Base-by-base conservation (phyloP, 2,329 filamentous ascomycete species). In the Lachnellula subtilissima region DNA sequence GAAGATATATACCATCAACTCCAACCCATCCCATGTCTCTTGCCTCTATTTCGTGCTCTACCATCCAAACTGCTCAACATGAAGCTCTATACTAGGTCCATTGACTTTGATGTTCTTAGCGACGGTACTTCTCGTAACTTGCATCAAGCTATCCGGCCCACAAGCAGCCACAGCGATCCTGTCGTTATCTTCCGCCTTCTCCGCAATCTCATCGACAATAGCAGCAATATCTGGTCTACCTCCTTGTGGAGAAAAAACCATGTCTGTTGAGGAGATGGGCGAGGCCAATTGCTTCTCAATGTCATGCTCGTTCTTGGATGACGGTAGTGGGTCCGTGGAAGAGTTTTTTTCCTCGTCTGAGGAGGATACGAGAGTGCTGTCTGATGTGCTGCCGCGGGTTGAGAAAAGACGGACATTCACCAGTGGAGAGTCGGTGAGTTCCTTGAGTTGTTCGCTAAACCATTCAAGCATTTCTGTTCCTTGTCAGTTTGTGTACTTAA, bases 51-150 rank as follows among this genome's bases (percentile, higher is more conserved):
- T 15, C 14, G 22, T 8, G 4, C 43, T 36, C 35, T 25, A 61
- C 58, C 55, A 62, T 3, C 58, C 55, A 54, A 62, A 62, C 39
- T 59, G 51, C 64, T 79, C 77, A 57, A 73, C 76, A 61, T 79
- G 75, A 48, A 79, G 67, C 63, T 78, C 76, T n/a, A 80, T 71
- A 19, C 72, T 74, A 0, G 77, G 75, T 2, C 77, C 77, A 23
- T 72, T 69, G 1, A 69, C 65, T 0, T 64, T 66, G 32, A 80
- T 77, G 59, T 72, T 72, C 35, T 67, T 67, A 4, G 77, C 77
- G 22, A 74, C 72, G 0, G 74, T 73, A 35, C 76, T 70, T 43
- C 77, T 71, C 23, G 76, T 75, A 1, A 71, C 67, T 39, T 69
- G 68, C 67, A 78, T 75, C 48, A 80, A 61, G 4, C 69, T 66